Base-by-base conservation (phyloP, 164 flowering plant genomes). In the Nymphaea colorata region DNA sequence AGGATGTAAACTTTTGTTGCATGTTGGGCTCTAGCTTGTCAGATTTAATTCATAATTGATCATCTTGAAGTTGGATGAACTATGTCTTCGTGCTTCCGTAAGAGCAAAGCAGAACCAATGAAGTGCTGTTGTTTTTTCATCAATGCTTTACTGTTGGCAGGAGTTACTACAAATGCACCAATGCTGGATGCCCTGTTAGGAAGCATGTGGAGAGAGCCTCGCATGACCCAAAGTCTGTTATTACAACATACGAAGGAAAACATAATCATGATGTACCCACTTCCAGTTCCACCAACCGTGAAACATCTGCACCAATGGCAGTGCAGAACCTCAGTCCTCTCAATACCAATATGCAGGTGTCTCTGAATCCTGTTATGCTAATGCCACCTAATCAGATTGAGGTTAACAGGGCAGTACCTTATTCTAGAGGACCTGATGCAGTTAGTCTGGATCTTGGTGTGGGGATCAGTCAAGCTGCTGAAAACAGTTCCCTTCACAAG, bases 131-230 rank as follows among this genome's bases (percentile, higher is more conserved):
- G 36, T 25, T 25, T 51, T 51, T 51, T 51, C 57, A 51, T 15
- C 0, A 51, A 51, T 51, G 57, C 57, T 51, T 36, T 71, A 71
- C 44, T 67, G 3, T 74, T 11, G 66, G 41, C 86, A 92, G 96
- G 93, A 88, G 96, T 76, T 91, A 89, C 70, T 93, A 91, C 79
- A 87, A 85, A 76, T 89, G 97, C 79, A 89, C 98, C 3, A 80
- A 64, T 68, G 73, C 80, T 2, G 94, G 96, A 41, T 91, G 98
- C 77, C 87, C 82, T 74, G 96, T 93, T 47, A 92, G 97, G 2
- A 93, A 91, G 75, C 98, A 93, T 74, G 97, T 91, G 5, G 98
- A 93, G 77, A 85, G 98, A 76, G 89, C 96, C 68, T 77, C 97
- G 65, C 73, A 86, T 4, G 98, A 93, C 60, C 77, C 86, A 41